A percentile compares a stretch with the other conserved stretches of the same genome.
phyloP scores from a whole-genome alignment of 805 yeast genomes.

The Hanseniaspora vineae region DNA sequence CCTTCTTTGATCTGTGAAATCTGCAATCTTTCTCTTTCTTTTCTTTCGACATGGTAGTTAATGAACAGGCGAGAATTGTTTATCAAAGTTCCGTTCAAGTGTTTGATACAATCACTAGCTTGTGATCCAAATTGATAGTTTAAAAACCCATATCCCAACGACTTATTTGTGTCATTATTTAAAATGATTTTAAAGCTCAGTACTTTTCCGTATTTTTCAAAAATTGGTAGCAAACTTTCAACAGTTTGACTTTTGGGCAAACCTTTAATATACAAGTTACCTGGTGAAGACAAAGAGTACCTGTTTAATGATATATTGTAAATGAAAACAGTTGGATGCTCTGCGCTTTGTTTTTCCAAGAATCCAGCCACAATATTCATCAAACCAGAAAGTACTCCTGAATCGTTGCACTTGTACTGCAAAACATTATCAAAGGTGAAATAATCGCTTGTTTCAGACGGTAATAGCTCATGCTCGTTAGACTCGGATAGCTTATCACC shows the following conservation, averaged over 20 bases:
- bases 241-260: conserved; percentile 28
- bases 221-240: conserved; percentile 26
- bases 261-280: conserved; percentile 43
- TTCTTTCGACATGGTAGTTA: conserved; percentile 52
- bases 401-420: not conserved
- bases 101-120: conserved; percentile 50
- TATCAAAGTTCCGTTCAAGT: conserved; percentile 32
- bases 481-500: conserved; percentile 7
- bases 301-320: conserved; percentile 14
- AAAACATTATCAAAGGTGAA: conserved; percentile 16
- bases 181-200: conserved; percentile 34
- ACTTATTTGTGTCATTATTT: conserved; percentile 18
- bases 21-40: conserved; percentile 36
- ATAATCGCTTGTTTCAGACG: not conserved
- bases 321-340: conserved; percentile 12
- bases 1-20: conserved; percentile 27
- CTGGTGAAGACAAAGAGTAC: conserved; percentile 37
- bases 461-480: not conserved
- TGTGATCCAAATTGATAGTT: conserved; percentile 43
- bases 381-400: conserved; percentile 9
- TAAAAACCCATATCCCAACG: conserved; percentile 50
- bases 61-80: conserved; percentile 29
- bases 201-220: conserved; percentile 30
- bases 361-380: conserved; percentile 12
- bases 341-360: conserved; percentile 4